Evolutionary conservation across 2,329 filamentous ascomycete genomes (phyloP).

Genomic region (Cytospora mali): DNA sequence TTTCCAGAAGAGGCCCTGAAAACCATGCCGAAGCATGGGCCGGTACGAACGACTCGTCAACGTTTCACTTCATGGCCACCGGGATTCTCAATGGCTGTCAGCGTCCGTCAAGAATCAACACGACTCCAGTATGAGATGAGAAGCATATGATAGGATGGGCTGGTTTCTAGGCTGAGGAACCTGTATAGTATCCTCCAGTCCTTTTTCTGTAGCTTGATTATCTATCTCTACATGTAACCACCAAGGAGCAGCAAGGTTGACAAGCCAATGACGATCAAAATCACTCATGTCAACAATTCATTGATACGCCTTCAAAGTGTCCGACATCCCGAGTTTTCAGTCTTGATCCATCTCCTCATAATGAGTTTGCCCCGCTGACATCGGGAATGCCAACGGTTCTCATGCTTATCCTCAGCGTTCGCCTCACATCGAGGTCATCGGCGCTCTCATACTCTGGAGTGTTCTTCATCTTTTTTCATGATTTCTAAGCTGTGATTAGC

Average conservation of each 20-base stretch:
- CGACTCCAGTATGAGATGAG: no score
- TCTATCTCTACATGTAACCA: no score
- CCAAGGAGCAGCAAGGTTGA: slow-evolving; percentile 32
- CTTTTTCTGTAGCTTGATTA: slow-evolving; percentile 35
- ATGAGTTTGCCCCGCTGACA: slow-evolving; percentile 22
- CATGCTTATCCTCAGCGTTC: slow-evolving; percentile 40
- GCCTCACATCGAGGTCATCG: slow-evolving; percentile 38
- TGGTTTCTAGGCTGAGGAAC: slow-evolving; percentile 41
- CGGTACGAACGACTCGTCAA: slow-evolving; percentile 44
- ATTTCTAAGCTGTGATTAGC: no score
- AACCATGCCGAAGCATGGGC: slow-evolving; percentile 44
- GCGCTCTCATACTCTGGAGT: slow-evolving; percentile 31
- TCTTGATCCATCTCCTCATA: slow-evolving; percentile 26
- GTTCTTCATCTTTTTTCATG: slow-evolving; percentile 30
- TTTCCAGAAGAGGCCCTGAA: slow-evolving; percentile 39
- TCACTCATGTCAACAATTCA: slow-evolving; percentile 35
- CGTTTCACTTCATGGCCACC: slow-evolving; percentile 42
- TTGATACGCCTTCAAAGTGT: slow-evolving; percentile 39
- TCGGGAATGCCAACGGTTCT: slow-evolving; percentile 37
- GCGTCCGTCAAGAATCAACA: slow-evolving; percentile 14
- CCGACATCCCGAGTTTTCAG: slow-evolving; percentile 23
- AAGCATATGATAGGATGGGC: slow-evolving; percentile 16
- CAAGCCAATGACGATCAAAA: slow-evolving; percentile 38
- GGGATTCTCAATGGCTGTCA: slow-evolving; percentile 27
- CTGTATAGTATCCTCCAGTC: slow-evolving; percentile 44